Conservation (phyloP, 1,284 basidiomycete species). For the Ustilago xerochloae region DNA sequence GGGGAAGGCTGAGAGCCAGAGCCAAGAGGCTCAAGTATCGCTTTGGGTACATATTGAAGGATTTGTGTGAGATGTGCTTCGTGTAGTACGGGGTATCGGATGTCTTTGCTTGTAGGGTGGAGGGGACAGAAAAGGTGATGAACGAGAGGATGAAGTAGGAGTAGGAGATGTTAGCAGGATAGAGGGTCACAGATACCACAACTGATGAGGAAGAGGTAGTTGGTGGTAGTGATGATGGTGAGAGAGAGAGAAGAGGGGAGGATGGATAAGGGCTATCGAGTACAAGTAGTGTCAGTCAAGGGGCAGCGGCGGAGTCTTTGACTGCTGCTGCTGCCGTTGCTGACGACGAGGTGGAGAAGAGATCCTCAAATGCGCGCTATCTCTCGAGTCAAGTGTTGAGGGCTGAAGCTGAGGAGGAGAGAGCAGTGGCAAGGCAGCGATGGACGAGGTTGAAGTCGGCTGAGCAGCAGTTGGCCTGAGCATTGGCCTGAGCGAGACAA, state of each 20-base stretch:
- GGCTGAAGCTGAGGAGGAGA: neutral
- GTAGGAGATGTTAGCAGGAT: constrained; percentile 3
- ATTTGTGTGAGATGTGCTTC: neutral
- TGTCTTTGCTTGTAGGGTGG: neutral
- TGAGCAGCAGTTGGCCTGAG: constrained; percentile 8
- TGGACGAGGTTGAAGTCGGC: constrained; percentile 11
- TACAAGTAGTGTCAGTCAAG: constrained; percentile 15
- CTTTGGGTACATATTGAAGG: constrained; percentile 45
- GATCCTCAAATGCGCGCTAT: neutral
- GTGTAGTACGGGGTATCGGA: neutral
- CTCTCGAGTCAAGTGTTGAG: neutral
- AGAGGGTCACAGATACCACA: constrained; percentile 13
- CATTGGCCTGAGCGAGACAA: constrained; percentile 15
- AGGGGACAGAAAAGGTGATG: neutral
- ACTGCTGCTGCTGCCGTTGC: too few species aligned
- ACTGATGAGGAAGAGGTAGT: constrained; percentile 10
- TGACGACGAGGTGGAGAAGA: constrained; percentile 16
- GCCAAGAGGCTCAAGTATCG: constrained; percentile 51
- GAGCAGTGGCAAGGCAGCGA: neutral
- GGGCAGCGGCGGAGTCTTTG: neutral
- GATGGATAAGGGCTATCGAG: constrained; percentile 7
- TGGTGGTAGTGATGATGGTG: constrained; percentile 20
- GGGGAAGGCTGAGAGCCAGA: constrained; percentile 46
- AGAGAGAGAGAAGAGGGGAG: constrained; percentile 6
- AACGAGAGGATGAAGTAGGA: neutral